Percentiles rank a stretch among this genome's conserved stretches.
Conservation (phyloP, 257 asterid genomes). For the Solanum virginianum region DNA sequence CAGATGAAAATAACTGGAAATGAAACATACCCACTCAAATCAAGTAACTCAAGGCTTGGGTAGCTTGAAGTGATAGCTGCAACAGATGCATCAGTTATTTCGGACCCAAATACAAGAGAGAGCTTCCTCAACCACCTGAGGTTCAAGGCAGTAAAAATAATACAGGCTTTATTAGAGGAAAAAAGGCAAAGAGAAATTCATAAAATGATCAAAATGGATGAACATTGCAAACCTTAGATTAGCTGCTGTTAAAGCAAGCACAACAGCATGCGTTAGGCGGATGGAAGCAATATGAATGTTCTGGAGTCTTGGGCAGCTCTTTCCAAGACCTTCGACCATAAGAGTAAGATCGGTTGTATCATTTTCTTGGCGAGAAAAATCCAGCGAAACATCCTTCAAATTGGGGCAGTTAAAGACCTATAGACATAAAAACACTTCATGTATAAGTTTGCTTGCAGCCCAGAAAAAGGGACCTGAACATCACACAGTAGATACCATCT, state of each 20-base stretch:
- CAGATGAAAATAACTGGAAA: neutral
- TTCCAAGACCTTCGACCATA: conserved; percentile 58
- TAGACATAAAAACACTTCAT: neutral
- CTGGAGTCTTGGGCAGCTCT: conserved; percentile 79
- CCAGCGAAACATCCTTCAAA: conserved; percentile 71
- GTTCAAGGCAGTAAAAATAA: neutral
- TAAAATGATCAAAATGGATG: neutral
- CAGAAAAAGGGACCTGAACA: neutral
- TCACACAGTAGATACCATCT: conserved; percentile 34
- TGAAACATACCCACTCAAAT: conserved; percentile 83
- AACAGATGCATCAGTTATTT: conserved; percentile 91
- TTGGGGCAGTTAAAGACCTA: conserved; percentile 83
- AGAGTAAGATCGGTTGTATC: conserved; percentile 65
- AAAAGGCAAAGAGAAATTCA: neutral
- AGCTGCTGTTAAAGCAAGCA: conserved; percentile 75
- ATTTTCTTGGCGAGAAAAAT: conserved; percentile 71
- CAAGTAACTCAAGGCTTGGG: conserved; percentile 76
- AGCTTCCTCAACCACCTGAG: conserved; percentile 83
- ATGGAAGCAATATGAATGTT: conserved; percentile 74
- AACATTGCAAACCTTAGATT: conserved; percentile 48
- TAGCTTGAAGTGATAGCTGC: conserved; percentile 87
- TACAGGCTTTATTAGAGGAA: neutral
- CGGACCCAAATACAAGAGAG: conserved; percentile 88
- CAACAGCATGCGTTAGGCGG: conserved; percentile 62
- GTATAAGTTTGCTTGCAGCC: neutral